A percentile compares a stretch with the other conserved stretches of the same genome.
Evolutionary conservation across 352 stramenopile species (phyloP).

Genomic region (Blastocystis hominis): DNA sequence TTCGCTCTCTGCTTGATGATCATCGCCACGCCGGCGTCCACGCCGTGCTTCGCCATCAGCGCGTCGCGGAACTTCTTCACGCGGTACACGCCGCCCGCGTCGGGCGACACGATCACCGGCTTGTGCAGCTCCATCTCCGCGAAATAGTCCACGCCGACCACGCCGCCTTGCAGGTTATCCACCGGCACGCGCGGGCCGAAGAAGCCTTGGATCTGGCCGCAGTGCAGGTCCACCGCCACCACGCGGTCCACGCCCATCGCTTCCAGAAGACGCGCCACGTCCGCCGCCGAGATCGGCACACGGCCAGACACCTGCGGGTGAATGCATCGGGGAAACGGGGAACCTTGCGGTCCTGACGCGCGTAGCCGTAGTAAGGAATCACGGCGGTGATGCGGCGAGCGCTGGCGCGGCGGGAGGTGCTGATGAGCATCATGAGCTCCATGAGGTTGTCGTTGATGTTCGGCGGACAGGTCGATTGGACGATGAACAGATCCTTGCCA

Average conservation of each 20-base stretch:
- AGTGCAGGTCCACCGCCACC: constrained; percentile 83
- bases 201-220: constrained; percentile 89
- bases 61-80: constrained; percentile 99
- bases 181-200: constrained; percentile 95
- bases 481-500: constrained; percentile 98
- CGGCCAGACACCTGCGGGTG: constrained; percentile 67
- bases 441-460: constrained; percentile 99
- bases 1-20: constrained; percentile 99
- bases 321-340: background rate
- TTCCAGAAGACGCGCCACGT: constrained; percentile 80
- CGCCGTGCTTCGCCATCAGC: constrained; percentile 74
- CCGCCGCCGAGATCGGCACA: constrained; percentile 91
- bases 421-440: constrained; percentile 92
- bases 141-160: constrained; percentile 85
- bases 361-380: constrained; percentile 81
- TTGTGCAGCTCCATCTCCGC: constrained; percentile 92
- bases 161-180: constrained; percentile 90
- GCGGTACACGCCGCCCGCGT: constrained; percentile 94
- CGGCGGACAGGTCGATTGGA: constrained; percentile 91
- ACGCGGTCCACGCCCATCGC: constrained; percentile 82
- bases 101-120: constrained; percentile 94
- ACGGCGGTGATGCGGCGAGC: constrained; percentile 96
- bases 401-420: constrained; percentile 88
- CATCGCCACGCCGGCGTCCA: constrained; percentile 96
- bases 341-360: constrained; percentile 81